phyloP scores from a whole-genome alignment of 805 yeast species.

The Yamadazyma sp. region DNA sequence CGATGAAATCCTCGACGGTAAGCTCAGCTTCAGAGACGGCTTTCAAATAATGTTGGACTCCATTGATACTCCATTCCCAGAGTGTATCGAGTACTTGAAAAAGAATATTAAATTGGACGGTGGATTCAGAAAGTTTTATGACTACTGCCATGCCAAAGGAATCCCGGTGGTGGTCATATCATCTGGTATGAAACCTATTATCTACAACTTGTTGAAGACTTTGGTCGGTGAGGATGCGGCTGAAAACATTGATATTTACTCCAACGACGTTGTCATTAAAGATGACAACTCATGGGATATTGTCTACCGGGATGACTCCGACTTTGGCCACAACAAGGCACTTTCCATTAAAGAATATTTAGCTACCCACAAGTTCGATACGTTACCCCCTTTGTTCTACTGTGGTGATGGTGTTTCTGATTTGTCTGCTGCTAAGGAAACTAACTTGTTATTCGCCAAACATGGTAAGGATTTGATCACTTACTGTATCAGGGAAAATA shows the following conservation, averaged over 20 bases:
- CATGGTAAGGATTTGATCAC: conserved; percentile 86
- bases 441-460: conserved; percentile 91
- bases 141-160: conserved; percentile 68
- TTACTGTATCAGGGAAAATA: conserved; percentile 74
- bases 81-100: conserved; percentile 72
- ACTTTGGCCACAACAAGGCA: conserved; percentile 95
- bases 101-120: conserved; percentile 77
- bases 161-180: conserved; percentile 88
- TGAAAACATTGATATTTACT: conserved; percentile 70
- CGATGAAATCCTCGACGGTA: conserved; percentile 68
- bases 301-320: conserved; percentile 77
- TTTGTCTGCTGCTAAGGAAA: conserved; percentile 90
- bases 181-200: conserved; percentile 92
- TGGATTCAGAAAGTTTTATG: conserved; percentile 79
- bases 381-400: conserved; percentile 71
- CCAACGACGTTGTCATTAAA: conserved; percentile 65
- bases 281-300: conserved; percentile 74
- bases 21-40: conserved; percentile 74
- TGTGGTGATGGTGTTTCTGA: conserved; percentile 99
- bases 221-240: conserved; percentile 78
- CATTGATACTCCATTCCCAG: conserved; percentile 69
- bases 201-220: conserved; percentile 68
- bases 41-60: conserved; percentile 84
- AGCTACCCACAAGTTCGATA: conserved; percentile 27
- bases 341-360: conserved; percentile 62